Percentiles rank a stretch among this genome's conserved stretches.
phyloP scores from a whole-genome alignment of 768 basidiomycete species.

The Gloeophyllum trabeum region DNA sequence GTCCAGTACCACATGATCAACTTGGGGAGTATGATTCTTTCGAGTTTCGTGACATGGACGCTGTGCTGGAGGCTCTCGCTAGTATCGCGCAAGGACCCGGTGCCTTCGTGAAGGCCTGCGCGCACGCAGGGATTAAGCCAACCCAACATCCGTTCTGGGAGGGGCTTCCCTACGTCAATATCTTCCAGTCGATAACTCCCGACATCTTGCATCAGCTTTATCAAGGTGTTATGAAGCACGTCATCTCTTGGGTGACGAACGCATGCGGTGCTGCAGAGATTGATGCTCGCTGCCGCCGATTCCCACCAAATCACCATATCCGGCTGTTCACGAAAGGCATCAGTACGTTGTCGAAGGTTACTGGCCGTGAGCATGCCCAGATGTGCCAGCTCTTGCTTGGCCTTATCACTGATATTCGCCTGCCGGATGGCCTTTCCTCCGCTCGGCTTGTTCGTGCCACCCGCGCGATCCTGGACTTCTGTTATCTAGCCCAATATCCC shows the following conservation, averaged over 20 bases:
- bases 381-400: conserved; percentile 12
- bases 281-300: no score
- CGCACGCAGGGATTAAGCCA: conserved; percentile 10
- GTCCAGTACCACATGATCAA: neutral
- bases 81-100: neutral
- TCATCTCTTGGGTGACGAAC: conserved; percentile 11
- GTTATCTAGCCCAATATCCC: conserved; percentile 14
- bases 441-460: conserved; percentile 7
- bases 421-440: conserved; percentile 4
- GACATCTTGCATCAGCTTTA: conserved; percentile 21
- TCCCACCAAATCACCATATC: conserved; percentile 14
- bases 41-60: neutral
- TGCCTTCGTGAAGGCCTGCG: conserved; percentile 5
- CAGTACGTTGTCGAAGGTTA: conserved; percentile 6
- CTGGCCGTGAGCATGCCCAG: conserved; percentile 15
- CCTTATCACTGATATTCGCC: conserved; percentile 9
- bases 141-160: conserved; percentile 14
- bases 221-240: conserved; percentile 17
- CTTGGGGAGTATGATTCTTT: no score
- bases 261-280: conserved; percentile 6
- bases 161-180: conserved; percentile 13
- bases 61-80: neutral
- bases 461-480: conserved; percentile 13
- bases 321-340: conserved; percentile 14
- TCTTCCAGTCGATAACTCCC: conserved; percentile 13